A percentile compares a stretch with the other conserved stretches of the same genome.
Conservation (phyloP, 805 yeast genomes). For the Candida schatavii region DNA sequence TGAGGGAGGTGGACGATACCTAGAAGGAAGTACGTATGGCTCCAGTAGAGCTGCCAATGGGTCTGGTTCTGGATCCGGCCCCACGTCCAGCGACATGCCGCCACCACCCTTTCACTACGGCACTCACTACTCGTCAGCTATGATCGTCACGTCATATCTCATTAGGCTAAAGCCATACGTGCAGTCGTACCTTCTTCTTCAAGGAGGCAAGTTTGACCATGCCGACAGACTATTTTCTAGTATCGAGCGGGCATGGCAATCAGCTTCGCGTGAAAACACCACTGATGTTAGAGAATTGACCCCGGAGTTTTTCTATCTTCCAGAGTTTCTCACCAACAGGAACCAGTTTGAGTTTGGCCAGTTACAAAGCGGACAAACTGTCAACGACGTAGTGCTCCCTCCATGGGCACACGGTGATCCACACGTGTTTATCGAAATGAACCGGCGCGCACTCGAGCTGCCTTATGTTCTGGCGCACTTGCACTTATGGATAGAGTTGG, state of each 20-base stretch:
- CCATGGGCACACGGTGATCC: slow-evolving; percentile 85
- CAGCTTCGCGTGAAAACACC: slow-evolving; percentile 75
- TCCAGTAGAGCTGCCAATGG: too few relatives aligned
- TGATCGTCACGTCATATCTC: slow-evolving; percentile 82
- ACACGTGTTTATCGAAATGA: slow-evolving; percentile 64
- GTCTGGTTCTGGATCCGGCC: too few relatives aligned
- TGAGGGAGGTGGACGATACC: too few relatives aligned
- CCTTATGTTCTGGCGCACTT: slow-evolving; percentile 73
- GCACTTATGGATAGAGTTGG: slow-evolving; percentile 81
- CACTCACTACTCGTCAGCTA: slow-evolving; percentile 89
- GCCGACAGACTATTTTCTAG: slow-evolving; percentile 81
- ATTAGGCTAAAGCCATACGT: slow-evolving; percentile 80
- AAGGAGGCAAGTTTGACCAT: slow-evolving; percentile 87
- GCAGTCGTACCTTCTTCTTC: slow-evolving; percentile 71
- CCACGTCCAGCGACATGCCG: too few relatives aligned
- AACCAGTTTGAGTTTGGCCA: slow-evolving; percentile 70
- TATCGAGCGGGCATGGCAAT: slow-evolving; percentile 73
- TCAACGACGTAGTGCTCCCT: slow-evolving; percentile 68
- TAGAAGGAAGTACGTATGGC: too few relatives aligned
- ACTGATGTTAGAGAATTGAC: slow-evolving; percentile 86
- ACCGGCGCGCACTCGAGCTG: slow-evolving; percentile 82
- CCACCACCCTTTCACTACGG: slow-evolving; percentile 93
- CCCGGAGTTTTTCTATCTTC: slow-evolving; percentile 82
- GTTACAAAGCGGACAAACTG: slow-evolving; percentile 58
- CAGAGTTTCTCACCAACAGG: slow-evolving; percentile 69